Base-by-base conservation (phyloP, 176 grass and related monocot genomes). In the Leersia perrieri region DNA sequence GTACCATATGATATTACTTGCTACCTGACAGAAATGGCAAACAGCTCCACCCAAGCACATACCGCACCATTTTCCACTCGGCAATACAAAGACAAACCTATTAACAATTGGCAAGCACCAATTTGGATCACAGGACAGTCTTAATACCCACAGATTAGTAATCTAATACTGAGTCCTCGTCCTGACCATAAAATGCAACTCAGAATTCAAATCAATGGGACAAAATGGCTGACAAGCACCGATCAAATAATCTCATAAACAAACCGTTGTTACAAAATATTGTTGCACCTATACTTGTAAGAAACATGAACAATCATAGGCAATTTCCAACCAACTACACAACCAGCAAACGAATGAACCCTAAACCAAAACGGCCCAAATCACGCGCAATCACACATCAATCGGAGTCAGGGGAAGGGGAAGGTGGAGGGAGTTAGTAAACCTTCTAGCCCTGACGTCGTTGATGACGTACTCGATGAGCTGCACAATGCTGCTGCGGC, bases 391-490 rank as follows among this genome's bases (percentile, higher is more conserved):
- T 32, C 61, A 15, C 30, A 13, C 45, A 36, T 60, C 67, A 26
- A 66, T 33, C 75, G 25, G 49, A 77, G 29, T 16, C 9, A 22
- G 41, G 42, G 35, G 16, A 9, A 51, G 67, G 9, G 3, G 18
- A 3, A 14, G 35, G n/a, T 0, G 33, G 33, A 26, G 9, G 9
- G 36, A 23, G 27, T 33, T 11, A 47, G 32, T 42, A 74, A 72
- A 94, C 95, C 85, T 97, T 57, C 76, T 89, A 63, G 70, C 60
- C 1, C 80, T 69, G 55, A 95, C 82, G 33, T 69, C 14, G 45
- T 78, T 89, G 80, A 83, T 76, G 38, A 90, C 81, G 80, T 98
- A 98, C 28, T 95, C 92, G 25, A 84, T 47, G 51, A 98, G 76
- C 81, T 93, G 92, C 27, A 93, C 79, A 83, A 98, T 41, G 7